A percentile compares a stretch with the other conserved stretches of the same genome.
phyloP scores from a whole-genome alignment of 805 yeast genomes.

The Nakazawaea ishiwadae region DNA sequence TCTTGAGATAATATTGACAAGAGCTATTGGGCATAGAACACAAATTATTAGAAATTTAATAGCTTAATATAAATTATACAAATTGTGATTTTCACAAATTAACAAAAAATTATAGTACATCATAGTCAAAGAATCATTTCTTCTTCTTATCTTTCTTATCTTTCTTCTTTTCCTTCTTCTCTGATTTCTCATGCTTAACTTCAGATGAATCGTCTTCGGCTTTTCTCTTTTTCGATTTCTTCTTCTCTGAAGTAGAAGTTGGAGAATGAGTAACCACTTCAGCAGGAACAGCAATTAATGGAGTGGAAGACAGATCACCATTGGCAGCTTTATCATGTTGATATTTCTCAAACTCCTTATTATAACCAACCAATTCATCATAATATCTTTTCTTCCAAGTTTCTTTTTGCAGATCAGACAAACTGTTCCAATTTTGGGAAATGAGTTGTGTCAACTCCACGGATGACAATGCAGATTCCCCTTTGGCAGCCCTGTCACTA shows the following conservation, averaged over 20 bases:
- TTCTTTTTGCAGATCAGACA: slow-evolving; percentile 65
- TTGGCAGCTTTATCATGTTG: slow-evolving; percentile 24
- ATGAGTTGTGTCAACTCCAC: slow-evolving; percentile 77
- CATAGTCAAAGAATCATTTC: background rate
- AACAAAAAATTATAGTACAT: too few species aligned
- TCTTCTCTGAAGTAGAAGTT: too few species aligned
- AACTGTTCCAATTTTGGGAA: slow-evolving; percentile 72
- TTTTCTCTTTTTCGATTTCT: slow-evolving; percentile 33
- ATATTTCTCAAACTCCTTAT: slow-evolving; percentile 25
- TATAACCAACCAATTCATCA: slow-evolving; percentile 34
- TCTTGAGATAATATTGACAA: too few species aligned
- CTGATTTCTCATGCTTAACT: too few species aligned
- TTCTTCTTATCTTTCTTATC: slow-evolving; percentile 33
- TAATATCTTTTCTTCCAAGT: slow-evolving; percentile 64
- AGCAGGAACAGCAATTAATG: too few species aligned
- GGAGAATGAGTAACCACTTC: too few species aligned
- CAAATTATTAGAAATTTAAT: too few species aligned
- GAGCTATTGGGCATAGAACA: too few species aligned
- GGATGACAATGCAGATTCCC: slow-evolving; percentile 61
- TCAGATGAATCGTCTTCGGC: slow-evolving; percentile 22
- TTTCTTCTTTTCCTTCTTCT: slow-evolving; percentile 52
- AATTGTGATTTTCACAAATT: too few species aligned
- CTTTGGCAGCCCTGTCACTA: slow-evolving; percentile 57
- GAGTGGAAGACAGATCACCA: too few species aligned
- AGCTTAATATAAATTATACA: too few species aligned